These are phyloP conservation scores for Corymbia maculata DNA, from an alignment of 345 rosid genomes.

Conservation along the genomic window DNA sequence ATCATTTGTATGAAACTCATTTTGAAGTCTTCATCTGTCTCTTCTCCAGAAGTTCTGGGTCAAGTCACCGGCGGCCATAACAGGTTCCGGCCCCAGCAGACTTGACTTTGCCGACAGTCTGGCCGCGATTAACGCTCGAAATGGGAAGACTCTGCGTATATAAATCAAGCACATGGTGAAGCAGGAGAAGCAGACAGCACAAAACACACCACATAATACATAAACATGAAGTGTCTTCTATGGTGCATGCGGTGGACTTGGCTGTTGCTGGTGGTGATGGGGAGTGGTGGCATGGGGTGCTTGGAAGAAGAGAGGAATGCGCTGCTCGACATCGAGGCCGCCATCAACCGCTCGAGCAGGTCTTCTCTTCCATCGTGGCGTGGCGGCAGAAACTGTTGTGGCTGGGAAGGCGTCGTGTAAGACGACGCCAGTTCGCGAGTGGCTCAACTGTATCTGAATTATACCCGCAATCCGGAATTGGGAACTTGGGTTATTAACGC, in stretches of 20 bases:
- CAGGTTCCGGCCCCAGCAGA: background rate
- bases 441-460: accelerated
- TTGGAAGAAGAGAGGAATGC: background rate
- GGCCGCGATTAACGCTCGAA: background rate
- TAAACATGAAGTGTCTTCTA: background rate
- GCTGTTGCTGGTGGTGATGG: background rate
- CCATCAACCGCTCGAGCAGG: accelerated
- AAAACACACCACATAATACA: background rate
- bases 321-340: background rate
- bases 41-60: background rate
- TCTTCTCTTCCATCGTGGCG: background rate
- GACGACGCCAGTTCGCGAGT: background rate
- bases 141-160: background rate
- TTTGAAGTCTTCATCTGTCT: background rate
- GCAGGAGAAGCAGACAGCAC: background rate
- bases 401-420: background rate
- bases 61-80: accelerated
- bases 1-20: background rate
- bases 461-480: accelerated
- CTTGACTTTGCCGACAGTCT: background rate
- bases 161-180: background rate
- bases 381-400: background rate
- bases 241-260: background rate
- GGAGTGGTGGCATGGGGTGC: background rate
- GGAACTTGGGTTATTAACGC: accelerated